Base-by-base conservation (phyloP, 2,329 filamentous ascomycete species). In the Atkinsonella hypoxylon region DNA sequence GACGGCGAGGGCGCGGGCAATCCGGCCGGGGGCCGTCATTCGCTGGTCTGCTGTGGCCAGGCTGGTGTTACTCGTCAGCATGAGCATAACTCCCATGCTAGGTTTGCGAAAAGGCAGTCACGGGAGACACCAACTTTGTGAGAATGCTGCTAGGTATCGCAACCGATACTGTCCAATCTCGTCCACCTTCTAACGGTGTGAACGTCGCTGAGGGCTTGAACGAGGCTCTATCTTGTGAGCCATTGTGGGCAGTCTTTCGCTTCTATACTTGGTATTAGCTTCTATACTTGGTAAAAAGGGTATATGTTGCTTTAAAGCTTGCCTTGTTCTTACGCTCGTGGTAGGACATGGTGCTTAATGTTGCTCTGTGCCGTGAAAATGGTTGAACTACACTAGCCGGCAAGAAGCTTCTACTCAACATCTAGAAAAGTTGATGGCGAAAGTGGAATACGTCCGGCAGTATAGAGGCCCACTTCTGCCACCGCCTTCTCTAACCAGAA, bases 91-190 rank as follows among this genome's bases (percentile, higher is more conserved):
- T 11, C 15, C 15, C 22, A n/a, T n/a, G n/a, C n/a, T n/a, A n/a
- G n/a, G 13, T 31, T 40, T 15, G 8, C 39, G 18, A 10, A 18
- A 30, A 2, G 5, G n/a, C 7, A 17, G 34, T 17, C 15, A 6
- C 0, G 11, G 20, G 10, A 18, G 11, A 9, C 15, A 30, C 72
- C 54, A 70, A 89, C 85, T 86, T 87, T 51, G 81, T 74, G 51
- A 91, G 76, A 43, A 93, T 80, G 62, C 86, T 91, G 34, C 84
- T 86, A 1, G 88, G 86, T 31, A 94, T 67, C 3, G 88, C 88
- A 34, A 93, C 75, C 41, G 84, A 90, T 17, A 93, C 64, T 0
- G 88, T 93, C 76, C 84, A 87, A 36, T 78, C 70, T 56, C 87
- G 74, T 36, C 83, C 81, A 44, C 75, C 67, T n/a, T 61, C 73